Evolutionary conservation across 345 rosid genomes (phyloP).

Genomic region (Sonneratia alba): DNA sequence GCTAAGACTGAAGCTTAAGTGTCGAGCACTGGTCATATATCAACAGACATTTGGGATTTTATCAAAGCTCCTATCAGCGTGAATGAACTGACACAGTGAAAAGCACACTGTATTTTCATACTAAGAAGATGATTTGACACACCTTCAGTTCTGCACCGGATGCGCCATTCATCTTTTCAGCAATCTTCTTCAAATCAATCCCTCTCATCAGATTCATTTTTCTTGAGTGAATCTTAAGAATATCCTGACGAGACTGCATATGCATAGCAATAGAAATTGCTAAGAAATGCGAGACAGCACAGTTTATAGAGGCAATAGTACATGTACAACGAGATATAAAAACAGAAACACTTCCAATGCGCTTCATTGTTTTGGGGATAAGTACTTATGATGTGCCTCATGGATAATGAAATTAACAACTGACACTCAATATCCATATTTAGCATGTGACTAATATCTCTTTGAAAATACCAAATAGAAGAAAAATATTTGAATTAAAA

Average conservation of each 20-base stretch:
- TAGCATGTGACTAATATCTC: not conserved
- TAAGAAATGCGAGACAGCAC: not conserved
- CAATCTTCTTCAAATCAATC: slow-evolving; percentile 93
- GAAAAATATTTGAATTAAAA: too few relatives aligned
- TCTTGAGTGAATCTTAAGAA: slow-evolving; percentile 93
- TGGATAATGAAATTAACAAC: too few relatives aligned
- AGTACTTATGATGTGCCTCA: too few relatives aligned
- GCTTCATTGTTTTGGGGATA: not conserved
- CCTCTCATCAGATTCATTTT: slow-evolving; percentile 98
- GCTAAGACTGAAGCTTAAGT: not conserved
- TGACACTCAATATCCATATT: not conserved
- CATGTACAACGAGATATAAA: not conserved
- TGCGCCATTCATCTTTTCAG: slow-evolving; percentile 98
- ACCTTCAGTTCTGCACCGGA: slow-evolving; percentile 99
- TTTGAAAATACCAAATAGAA: not conserved
- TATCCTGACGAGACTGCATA: slow-evolving; percentile 85
- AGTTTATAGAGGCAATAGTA: not conserved
- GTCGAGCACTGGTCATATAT: not conserved
- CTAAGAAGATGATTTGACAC: slow-evolving; percentile 1
- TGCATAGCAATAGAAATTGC: not conserved
- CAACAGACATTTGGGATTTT: not conserved
- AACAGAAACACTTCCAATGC: not conserved
- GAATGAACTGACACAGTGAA: not conserved
- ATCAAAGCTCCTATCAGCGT: not conserved
- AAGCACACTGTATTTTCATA: not conserved